Evolutionary conservation across 2,329 filamentous ascomycete genomes (phyloP).

Genomic region (Alternaria triticimaculans): DNA sequence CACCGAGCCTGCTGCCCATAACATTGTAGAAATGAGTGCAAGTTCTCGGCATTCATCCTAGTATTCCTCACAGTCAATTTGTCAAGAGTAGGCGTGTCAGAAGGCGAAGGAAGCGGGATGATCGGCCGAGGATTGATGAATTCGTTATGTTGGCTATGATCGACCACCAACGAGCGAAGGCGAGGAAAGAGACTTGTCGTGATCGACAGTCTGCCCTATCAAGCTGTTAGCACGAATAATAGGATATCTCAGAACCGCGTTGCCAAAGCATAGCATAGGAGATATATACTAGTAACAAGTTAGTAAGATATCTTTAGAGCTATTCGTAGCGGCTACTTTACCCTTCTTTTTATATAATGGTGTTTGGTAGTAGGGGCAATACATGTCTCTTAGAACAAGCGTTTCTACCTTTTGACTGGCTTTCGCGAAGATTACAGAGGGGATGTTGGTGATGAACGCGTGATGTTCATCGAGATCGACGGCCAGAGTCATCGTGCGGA

Average conservation of each 20-base stretch:
- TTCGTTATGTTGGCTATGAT: not conserved
- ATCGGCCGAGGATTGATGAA: not conserved
- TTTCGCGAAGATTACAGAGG: not conserved
- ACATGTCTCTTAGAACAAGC: not conserved
- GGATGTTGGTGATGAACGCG: not conserved
- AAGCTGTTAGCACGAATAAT: not conserved
- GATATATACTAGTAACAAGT: not conserved
- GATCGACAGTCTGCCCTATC: not conserved
- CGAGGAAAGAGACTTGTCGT: not conserved
- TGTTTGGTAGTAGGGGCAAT: not conserved
- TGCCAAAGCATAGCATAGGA: not conserved
- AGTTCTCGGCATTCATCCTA: not conserved
- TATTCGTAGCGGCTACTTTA: not conserved
- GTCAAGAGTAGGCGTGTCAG: not conserved
- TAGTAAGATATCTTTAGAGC: not conserved
- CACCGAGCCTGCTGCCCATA: not conserved
- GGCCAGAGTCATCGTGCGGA: not conserved
- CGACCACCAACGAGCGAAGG: not conserved
- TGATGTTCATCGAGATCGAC: not conserved
- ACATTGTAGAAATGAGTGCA: not conserved
- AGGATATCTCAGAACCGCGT: not conserved
- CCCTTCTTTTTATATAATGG: not conserved
- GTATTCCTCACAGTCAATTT: not conserved
- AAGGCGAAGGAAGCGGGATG: not conserved
- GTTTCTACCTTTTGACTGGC: not conserved